Percentiles rank a stretch among this genome's conserved stretches.
Conservation (phyloP, 2,329 filamentous ascomycete genomes). For the Fusarium sp. region DNA sequence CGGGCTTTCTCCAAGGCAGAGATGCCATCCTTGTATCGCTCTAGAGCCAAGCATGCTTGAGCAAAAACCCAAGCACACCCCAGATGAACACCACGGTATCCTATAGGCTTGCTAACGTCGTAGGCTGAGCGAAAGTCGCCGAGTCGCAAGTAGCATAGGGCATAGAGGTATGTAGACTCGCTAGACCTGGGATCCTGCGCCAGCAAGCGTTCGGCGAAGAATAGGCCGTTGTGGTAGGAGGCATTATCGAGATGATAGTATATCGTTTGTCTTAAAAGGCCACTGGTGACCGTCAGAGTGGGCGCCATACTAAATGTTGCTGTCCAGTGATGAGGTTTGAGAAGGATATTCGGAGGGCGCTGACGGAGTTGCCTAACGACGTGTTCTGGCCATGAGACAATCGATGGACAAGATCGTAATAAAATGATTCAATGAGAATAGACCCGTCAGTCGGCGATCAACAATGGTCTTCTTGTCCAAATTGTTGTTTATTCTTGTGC, state of each 20-base stretch:
- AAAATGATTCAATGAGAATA: slow-evolving; percentile 5
- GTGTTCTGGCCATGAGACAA: slow-evolving; percentile 42
- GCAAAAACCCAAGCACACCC: slow-evolving; percentile 93
- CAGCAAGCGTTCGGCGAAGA: slow-evolving; percentile 86
- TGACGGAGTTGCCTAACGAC: slow-evolving; percentile 32
- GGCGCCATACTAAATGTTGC: slow-evolving; percentile 58
- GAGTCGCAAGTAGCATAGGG: slow-evolving; percentile 83
- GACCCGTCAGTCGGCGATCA: slow-evolving; percentile 6
- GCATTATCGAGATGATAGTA: slow-evolving; percentile 87
- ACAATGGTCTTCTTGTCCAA: slow-evolving; percentile 6
- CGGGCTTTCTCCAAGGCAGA: slow-evolving; percentile 83
- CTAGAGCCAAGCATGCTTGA: slow-evolving; percentile 83
- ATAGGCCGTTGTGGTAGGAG: slow-evolving; percentile 87
- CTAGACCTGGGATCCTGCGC: slow-evolving; percentile 83
- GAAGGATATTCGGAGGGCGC: slow-evolving; percentile 16
- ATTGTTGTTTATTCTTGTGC: slow-evolving; percentile 28
- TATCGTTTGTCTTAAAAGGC: slow-evolving; percentile 66
- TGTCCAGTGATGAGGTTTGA: slow-evolving; percentile 26
- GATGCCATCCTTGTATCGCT: slow-evolving; percentile 81
- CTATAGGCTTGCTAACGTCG: slow-evolving; percentile 78
- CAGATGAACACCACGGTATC: slow-evolving; percentile 75
- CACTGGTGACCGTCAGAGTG: slow-evolving; percentile 57
- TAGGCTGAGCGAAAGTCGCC: slow-evolving; percentile 87
- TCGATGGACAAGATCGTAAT: not conserved
- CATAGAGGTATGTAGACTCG: slow-evolving; percentile 83